Conservation (phyloP, 176 grass and related monocot species). For the Oryza nivara region DNA sequence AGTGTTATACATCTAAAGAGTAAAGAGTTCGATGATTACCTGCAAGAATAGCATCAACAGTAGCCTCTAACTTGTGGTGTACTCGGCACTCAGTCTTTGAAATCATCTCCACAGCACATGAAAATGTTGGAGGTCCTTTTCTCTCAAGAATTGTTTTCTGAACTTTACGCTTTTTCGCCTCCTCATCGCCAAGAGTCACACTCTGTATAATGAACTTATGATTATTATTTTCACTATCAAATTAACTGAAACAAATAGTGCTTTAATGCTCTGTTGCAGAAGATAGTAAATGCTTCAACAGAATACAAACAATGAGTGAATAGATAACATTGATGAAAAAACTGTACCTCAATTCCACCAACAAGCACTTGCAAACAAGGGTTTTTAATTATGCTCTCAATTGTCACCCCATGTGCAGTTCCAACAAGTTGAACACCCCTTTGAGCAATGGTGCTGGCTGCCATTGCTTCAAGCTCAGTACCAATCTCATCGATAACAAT, state of each 20-base stretch:
- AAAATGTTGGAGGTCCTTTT: constrained; percentile 96
- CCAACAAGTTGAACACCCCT: constrained; percentile 98
- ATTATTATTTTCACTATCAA: constrained; percentile 3
- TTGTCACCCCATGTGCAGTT: constrained; percentile 96
- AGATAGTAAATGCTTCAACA: constrained; percentile 20
- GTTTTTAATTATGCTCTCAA: constrained; percentile 97
- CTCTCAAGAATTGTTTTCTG: constrained; percentile 98
- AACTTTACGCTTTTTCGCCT: constrained; percentile 93
- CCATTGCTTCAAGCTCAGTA: constrained; percentile 93
- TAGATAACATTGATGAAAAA: neutral
- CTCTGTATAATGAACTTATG: constrained; percentile 55
- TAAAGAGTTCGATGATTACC: constrained; percentile 48
- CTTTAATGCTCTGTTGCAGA: constrained; percentile 26
- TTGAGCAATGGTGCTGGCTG: constrained; percentile 97
- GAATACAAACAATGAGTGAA: neutral
- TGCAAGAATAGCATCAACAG: constrained; percentile 93
- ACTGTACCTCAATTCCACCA: constrained; percentile 92
- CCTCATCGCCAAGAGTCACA: constrained; percentile 97
- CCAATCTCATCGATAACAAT: constrained; percentile 99
- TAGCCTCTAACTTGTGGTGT: constrained; percentile 91
- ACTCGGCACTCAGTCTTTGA: constrained; percentile 90
- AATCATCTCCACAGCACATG: constrained; percentile 94
- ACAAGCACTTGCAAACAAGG: constrained; percentile 92
- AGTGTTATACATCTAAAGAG: neutral
- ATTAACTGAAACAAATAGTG: neutral